These are phyloP conservation scores for Globisporangium paddicum DNA, from an alignment of 352 stramenopile genomes.

Conservation along the genomic window DNA sequence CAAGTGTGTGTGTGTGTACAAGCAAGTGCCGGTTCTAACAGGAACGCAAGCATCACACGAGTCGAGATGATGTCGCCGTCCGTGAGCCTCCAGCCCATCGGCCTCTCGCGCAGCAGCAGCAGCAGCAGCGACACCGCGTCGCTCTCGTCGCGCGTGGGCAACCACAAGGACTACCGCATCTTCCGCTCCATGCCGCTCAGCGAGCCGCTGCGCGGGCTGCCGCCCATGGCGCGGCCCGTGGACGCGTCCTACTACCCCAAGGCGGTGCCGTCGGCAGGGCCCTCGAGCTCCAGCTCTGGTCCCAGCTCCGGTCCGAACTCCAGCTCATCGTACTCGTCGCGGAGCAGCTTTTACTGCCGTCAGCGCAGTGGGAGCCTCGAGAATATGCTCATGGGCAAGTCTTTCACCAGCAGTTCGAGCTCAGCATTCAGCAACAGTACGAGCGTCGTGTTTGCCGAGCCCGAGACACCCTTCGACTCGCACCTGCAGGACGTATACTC, in stretches of 20 bases:
- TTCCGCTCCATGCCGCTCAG: slow-evolving; percentile 15
- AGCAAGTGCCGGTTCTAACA: not conserved
- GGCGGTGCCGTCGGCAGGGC: not conserved
- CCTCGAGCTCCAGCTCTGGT: too few species aligned
- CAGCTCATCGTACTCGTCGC: not conserved
- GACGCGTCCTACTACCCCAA: slow-evolving; percentile 16
- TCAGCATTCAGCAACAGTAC: not conserved
- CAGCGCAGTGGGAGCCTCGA: slow-evolving; percentile 19
- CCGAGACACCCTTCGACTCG: slow-evolving; percentile 53
- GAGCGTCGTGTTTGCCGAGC: not conserved
- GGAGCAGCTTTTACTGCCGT: slow-evolving; percentile 14
- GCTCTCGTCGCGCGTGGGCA: slow-evolving; percentile 15
- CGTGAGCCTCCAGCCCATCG: slow-evolving; percentile 7
- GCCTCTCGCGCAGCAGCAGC: slow-evolving; percentile 11
- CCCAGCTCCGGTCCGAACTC: too few species aligned
- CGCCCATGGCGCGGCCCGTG: slow-evolving; percentile 13
- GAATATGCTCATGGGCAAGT: slow-evolving; percentile 8
- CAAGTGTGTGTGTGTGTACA: not conserved
- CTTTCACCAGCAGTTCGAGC: slow-evolving; percentile 1
- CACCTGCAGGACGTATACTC: slow-evolving; percentile 66
- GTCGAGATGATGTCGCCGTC: slow-evolving; percentile 1
- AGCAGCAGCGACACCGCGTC: not conserved
- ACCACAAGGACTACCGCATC: slow-evolving; percentile 18
- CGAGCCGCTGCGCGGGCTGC: slow-evolving; percentile 12
- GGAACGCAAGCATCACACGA: not conserved